Conservation (phyloP, 2,329 filamentous ascomycete species). For the Cadophora sp. region DNA sequence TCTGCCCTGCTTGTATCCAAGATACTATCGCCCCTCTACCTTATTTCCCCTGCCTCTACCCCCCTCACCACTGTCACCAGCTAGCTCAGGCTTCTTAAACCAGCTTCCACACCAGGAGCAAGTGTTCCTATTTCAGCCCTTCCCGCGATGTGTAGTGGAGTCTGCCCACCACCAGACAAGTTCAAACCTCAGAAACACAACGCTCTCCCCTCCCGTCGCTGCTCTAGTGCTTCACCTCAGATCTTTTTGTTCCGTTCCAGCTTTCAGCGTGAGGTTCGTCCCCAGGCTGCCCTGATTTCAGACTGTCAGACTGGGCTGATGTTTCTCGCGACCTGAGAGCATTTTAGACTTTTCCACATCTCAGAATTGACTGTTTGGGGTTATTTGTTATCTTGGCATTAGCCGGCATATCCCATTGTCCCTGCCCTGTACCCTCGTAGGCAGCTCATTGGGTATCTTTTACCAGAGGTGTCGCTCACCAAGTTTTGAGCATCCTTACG, state of each 20-base stretch:
- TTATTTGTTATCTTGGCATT: slow-evolving; percentile 6
- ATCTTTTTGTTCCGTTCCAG: neutral
- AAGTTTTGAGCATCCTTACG: neutral
- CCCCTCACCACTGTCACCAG: neutral
- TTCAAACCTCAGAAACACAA: neutral
- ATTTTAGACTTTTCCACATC: neutral
- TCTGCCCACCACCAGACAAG: slow-evolving; percentile 2
- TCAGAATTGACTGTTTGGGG: neutral
- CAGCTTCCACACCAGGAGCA: neutral
- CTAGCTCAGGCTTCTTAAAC: neutral
- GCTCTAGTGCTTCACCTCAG: neutral
- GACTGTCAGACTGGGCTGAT: neutral
- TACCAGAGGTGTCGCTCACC: neutral
- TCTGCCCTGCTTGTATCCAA: neutral
- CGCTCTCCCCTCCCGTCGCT: neutral
- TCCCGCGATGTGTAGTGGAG: neutral
- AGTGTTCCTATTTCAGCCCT: neutral
- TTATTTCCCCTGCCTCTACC: neutral
- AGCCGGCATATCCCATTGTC: neutral
- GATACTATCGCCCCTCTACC: slow-evolving; percentile 10
- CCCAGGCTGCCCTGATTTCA: neutral
- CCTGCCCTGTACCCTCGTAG: neutral
- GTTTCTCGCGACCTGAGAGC: neutral
- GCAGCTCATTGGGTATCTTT: neutral
- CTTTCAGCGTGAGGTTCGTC: neutral